Evolutionary conservation across 2,329 filamentous ascomycete genomes (phyloP), one percentile per base, ranked within the genome.

Genomic region (Aspergillus sp.): DNA sequence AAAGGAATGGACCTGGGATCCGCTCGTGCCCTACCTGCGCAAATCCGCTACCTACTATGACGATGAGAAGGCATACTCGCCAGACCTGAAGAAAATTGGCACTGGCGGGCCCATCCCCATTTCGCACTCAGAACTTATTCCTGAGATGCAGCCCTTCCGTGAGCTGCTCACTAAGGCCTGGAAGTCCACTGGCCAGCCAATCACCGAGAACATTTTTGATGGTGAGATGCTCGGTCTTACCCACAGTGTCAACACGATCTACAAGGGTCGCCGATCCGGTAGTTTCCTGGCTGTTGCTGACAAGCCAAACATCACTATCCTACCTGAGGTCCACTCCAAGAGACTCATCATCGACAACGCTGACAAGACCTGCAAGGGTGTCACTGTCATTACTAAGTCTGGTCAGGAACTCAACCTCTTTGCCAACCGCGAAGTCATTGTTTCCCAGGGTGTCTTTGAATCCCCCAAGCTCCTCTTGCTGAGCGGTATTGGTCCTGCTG

Each of bases 11-110:
- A 79, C 66, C 0, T 82, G 77, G 74, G 69, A 79, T 1, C 65
- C 57, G 6, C 61, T 67, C 33, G 64, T 70, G 7, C 62, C 68
- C 10, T 81, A 80, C 50, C 63, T 54, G 33, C 65, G 69, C 53
- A 79, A 79, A 66, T 66, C 66, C 8, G 74, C 69, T 0, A 78
- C 70, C 12, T 82, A 80, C 56, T 74, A 79, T 48, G 77, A 82
- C 41, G 75, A 81, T 44, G 57, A 59, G 2, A 61, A 65, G 5
- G 53, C 73, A 2, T 78, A 74, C 49, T 54, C 63, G 0, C 11
- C 41, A 7, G 64, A 73, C 6, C 60, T 81, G 2, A 54, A 66
- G 29, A 74, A 79, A 49, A 72, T 81, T 44, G 76, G 78, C 6
- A 47, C 50, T 2, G 63, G 66, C 27, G 78, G 79, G 0, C 78